Base-by-base conservation (phyloP, 2,329 filamentous ascomycete genomes). In the Ophiostoma sp. region DNA sequence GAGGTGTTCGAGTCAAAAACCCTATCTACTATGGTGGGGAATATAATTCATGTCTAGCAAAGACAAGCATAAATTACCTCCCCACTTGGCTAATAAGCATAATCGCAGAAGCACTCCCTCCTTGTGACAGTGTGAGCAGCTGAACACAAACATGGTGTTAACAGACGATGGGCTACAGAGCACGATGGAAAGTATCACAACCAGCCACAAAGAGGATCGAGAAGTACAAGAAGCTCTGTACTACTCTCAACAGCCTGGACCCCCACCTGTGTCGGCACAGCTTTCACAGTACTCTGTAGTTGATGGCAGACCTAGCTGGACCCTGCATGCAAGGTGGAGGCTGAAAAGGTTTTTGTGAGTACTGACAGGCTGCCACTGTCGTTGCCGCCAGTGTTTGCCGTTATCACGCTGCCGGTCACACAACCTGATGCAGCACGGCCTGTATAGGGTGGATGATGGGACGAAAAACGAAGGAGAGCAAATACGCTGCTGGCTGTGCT, bases 321-420 rank as follows among this genome's bases (percentile, higher is more conserved):
- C 31, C 62, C 17, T 65, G 62, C 62, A 66, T 41, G 62, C 35
- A 35, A 66, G 15, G n/a, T 66, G 62, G 62, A 66, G 62, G 62
- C 35, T 39, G 62, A 41, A 66, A 69, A 27, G 23, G 23, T 15
- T 33, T 54, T 20, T 27, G n/a, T 27, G n/a, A 11, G 1, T 3
- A 23, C 8, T 13, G n/a, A 57, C 52, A 57, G 10, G 17, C 17
- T 3, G 17, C n/a, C 17, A 20, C 17, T 48, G 44, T 20, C 39
- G 39, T 41, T 41, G 39, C 48, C 20, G 17, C 4, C 17, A 52
- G 6, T 48, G 44, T 20, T 10, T 48, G 15, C 44, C 15, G 11
- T 20, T 48, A 20, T 15, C 48, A 54, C n/a, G 48, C 20, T 54
- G 48, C 20, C 23, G 15, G 52, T 57, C 11, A 27, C 52, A 57